phyloP scores from a whole-genome alignment of 2,329 filamentous ascomycete species.

The Decorospora gaudefroyi region DNA sequence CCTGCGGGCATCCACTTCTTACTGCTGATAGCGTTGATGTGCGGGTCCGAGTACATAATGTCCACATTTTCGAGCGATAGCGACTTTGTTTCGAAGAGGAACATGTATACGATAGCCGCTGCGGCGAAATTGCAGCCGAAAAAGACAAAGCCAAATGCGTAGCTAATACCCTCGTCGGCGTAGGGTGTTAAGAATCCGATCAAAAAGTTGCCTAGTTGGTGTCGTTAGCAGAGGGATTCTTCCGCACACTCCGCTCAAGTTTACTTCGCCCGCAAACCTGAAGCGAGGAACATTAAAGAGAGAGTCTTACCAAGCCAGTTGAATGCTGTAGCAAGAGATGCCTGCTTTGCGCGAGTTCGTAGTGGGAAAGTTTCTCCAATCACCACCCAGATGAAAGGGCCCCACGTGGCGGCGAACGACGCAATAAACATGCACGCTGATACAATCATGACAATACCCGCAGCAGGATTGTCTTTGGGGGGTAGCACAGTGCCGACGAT shows the following conservation, averaged over 20 bases:
- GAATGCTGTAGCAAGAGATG: conserved; percentile 40
- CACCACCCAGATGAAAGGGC: conserved; percentile 60
- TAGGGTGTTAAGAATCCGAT: conserved; percentile 45
- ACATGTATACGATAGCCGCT: conserved; percentile 41
- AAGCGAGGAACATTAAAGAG: background rate
- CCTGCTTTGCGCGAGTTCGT: conserved; percentile 42
- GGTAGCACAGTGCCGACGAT: conserved; percentile 49
- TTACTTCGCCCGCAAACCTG: no score
- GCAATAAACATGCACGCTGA: conserved; percentile 75
- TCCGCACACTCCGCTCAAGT: background rate
- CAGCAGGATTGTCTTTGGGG: conserved; percentile 44
- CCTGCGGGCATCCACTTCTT: conserved; percentile 43
- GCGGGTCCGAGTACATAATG: conserved; percentile 41
- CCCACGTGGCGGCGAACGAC: conserved; percentile 69
- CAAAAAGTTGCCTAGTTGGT: conserved; percentile 43
- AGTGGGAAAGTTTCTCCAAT: conserved; percentile 45
- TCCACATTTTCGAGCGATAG: conserved; percentile 45
- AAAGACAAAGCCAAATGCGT: conserved; percentile 45
- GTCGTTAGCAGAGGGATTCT: conserved; percentile 24
- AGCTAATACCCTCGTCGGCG: conserved; percentile 41
- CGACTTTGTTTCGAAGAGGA: conserved; percentile 43
- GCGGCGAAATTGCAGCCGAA: conserved; percentile 43
- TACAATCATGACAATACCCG: conserved; percentile 71
- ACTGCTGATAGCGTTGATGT: conserved; percentile 36
- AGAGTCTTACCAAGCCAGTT: conserved; percentile 37